Evolutionary conservation across 164 flowering plant species (phyloP), one percentile per base, ranked within the genome.

Genomic region (Santalum album): DNA sequence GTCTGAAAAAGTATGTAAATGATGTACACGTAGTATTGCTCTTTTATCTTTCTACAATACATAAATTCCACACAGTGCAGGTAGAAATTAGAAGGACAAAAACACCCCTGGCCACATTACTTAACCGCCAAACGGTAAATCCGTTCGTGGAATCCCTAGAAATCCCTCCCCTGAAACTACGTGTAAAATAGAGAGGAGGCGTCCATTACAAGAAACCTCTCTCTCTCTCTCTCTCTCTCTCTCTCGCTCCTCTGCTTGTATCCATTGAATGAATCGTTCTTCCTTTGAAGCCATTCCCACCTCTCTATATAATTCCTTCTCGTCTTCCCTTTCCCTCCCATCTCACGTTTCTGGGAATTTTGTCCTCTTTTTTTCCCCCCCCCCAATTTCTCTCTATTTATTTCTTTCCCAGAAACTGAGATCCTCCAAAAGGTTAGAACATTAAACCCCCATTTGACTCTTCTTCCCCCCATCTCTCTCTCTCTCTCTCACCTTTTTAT

Each of bases 141-240:
- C 46, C 55, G 66, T 51, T 36, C 11, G 54, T 19, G 53, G 66
- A 59, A 65, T 63, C 70, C 65, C 70, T 53, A 58, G 46, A 58
- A 57, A 67, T 60, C 54, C 56, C 63, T 38, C 4, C 25, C n/a
- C n/a, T n/a, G n/a, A n/a, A n/a, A n/a, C n/a, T n/a, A n/a, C n/a
- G n/a, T n/a, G n/a, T n/a, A n/a, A n/a, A n/a, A n/a, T n/a, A n/a
- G n/a, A 34, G 15, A 39, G 57, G 69, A 57, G 64, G 59, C 82
- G 71, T 72, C 68, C 52, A 35, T 51, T 36, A 39, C 78, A 75
- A 71, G 75, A 65, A 71, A 72, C 51, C 60, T 14, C 36, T 18
- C 21, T 18, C 21, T 17, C 1, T 10, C 2, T 4, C 0, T 42
- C 12, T 45, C 45, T 11, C 43, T 38, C 25, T 34, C 53, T 22